A percentile compares a stretch with the other conserved stretches of the same genome.
These are phyloP conservation scores for Ceratocystis albifundus DNA, from an alignment of 2,329 filamentous ascomycete genomes.

Conservation along the genomic window DNA sequence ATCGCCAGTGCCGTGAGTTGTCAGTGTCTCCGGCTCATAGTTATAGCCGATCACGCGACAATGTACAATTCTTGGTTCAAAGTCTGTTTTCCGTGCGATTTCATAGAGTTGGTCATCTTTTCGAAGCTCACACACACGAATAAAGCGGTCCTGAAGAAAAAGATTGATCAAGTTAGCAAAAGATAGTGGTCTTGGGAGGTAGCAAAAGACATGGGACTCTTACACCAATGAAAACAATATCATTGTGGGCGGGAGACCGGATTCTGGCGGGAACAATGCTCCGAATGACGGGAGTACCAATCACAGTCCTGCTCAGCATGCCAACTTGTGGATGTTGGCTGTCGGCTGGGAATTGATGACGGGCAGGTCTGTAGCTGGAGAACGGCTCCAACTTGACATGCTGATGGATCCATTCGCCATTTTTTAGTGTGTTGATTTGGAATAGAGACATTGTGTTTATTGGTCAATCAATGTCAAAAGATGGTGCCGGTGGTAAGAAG, in stretches of 20 bases:
- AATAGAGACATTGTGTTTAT: conserved; percentile 28
- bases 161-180: not conserved
- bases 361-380: conserved; percentile 27
- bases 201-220: conserved; percentile 29
- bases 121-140: conserved; percentile 68
- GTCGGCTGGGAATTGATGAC: conserved; percentile 27
- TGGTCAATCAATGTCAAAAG: not conserved
- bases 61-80: conserved; percentile 66
- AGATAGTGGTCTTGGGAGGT: not conserved
- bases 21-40: conserved; percentile 11
- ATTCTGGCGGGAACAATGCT: conserved; percentile 72
- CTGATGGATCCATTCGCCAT: conserved; percentile 47
- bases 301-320: conserved; percentile 64
- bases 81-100: conserved; percentile 66
- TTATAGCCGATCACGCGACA: conserved; percentile 57
- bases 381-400: conserved; percentile 37
- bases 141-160: conserved; percentile 51
- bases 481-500: not conserved
- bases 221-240: conserved; percentile 77
- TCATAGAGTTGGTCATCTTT: conserved; percentile 60
- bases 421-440: conserved; percentile 43
- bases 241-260: conserved; percentile 56
- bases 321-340: conserved; percentile 48
- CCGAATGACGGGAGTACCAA: conserved; percentile 62
- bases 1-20: not conserved